Conservation (phyloP, 441 rosid species). For the Theobroma grandiflorum region DNA sequence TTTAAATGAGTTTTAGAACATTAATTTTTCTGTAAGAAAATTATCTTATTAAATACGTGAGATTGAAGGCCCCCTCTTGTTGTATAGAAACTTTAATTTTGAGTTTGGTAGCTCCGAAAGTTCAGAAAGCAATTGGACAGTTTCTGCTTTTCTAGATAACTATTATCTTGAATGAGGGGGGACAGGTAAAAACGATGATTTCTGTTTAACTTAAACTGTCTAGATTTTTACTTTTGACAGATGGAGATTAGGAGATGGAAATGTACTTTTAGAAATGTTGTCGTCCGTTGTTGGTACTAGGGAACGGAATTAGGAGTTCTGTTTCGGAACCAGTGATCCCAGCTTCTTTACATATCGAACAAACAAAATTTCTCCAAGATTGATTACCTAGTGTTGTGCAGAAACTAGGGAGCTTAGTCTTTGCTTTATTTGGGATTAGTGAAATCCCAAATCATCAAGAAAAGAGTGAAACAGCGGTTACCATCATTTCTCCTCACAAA, state of each 20-base stretch:
- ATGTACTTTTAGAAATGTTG: not conserved
- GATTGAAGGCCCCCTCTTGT: not conserved
- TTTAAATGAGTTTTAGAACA: constrained; percentile 25
- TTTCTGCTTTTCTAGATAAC: not conserved
- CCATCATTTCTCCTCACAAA: not conserved
- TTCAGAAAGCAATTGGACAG: not conserved
- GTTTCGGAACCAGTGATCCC: not conserved
- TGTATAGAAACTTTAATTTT: not conserved
- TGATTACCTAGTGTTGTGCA: not conserved
- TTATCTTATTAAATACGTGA: not conserved
- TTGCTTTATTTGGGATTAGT: not conserved
- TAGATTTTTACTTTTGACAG: not conserved
- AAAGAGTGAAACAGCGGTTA: not conserved
- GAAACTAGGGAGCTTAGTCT: not conserved
- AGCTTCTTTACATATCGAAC: not conserved
- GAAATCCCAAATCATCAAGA: not conserved
- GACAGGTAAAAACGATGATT: not conserved
- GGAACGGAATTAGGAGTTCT: not conserved
- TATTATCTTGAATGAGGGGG: not conserved
- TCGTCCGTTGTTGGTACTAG: not conserved
- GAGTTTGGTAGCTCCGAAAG: not conserved
- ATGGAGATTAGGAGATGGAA: not conserved
- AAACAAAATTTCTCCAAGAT: not conserved
- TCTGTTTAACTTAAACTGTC: not conserved
- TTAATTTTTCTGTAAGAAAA: constrained; percentile 14